phyloP scores from a whole-genome alignment of 2,329 filamentous ascomycete species.

The Rhynchosporium secalis region DNA sequence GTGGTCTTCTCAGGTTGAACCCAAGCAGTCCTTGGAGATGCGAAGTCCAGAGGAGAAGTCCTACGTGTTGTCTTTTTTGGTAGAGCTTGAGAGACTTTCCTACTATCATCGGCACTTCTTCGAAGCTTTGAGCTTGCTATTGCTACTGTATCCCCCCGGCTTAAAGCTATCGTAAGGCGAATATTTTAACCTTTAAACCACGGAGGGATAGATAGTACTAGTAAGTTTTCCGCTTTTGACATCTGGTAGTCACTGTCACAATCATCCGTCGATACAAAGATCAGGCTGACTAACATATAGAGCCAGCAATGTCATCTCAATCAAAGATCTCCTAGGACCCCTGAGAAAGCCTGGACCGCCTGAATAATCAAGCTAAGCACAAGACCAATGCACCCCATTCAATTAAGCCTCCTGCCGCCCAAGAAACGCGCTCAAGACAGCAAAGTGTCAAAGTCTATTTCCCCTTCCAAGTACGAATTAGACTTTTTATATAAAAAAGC shows the following conservation, averaged over 20 bases:
- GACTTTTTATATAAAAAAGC: not conserved
- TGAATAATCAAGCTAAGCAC: not conserved
- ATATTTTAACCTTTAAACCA: too few species aligned
- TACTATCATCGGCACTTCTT: not conserved
- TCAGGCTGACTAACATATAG: not conserved
- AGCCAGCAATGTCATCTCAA: not conserved
- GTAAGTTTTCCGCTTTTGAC: not conserved
- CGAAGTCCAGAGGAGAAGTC: not conserved
- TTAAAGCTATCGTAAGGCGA: too few species aligned
- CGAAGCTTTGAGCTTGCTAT: not conserved
- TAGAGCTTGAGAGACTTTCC: not conserved
- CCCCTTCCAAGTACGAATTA: not conserved
- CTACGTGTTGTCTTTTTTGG: not conserved
- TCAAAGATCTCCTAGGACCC: not conserved
- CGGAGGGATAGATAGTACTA: too few species aligned
- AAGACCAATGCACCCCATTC: not conserved
- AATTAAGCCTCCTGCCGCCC: not conserved
- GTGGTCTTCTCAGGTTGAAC: not conserved
- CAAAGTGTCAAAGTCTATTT: slow-evolving; percentile 8
- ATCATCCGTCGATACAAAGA: not conserved
- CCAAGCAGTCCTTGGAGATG: not conserved
- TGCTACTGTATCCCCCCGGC: too few species aligned
- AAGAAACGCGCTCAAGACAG: not conserved
- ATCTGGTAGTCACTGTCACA: not conserved
- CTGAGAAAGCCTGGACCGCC: slow-evolving; percentile 1